phyloP scores from a whole-genome alignment of 2,329 filamentous ascomycete genomes.

The Cytospora piceicola region DNA sequence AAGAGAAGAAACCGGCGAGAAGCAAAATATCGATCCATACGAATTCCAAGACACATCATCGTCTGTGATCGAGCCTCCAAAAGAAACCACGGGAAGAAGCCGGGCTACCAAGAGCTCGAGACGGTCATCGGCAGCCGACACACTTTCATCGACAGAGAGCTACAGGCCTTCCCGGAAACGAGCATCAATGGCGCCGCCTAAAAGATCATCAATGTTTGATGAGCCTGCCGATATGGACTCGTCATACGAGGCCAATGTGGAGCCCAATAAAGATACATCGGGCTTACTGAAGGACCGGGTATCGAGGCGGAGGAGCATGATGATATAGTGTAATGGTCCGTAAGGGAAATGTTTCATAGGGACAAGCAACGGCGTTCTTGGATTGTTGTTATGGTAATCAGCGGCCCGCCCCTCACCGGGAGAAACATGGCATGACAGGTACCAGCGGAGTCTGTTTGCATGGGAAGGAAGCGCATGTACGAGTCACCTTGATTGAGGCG shows the following conservation, averaged over 20 bases:
- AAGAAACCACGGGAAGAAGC: conserved; percentile 34
- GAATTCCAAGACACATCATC: conserved; percentile 59
- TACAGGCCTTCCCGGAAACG: conserved; percentile 43
- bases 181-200: conserved; percentile 47
- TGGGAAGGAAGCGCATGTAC: conserved; percentile 21
- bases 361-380: conserved; percentile 15
- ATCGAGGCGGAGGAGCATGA: conserved; percentile 61
- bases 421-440: conserved; percentile 2
- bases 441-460: conserved; percentile 26
- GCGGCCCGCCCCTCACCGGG: background rate
- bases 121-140: conserved; percentile 35
- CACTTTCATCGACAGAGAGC: conserved; percentile 31
- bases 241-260: conserved; percentile 35
- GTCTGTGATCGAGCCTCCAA: conserved; percentile 38
- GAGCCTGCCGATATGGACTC: conserved; percentile 39
- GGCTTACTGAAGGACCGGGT: conserved; percentile 37
- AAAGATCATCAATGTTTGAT: conserved; percentile 39
- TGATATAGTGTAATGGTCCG: conserved; percentile 50
- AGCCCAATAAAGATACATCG: conserved; percentile 35
- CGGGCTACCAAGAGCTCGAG: conserved; percentile 36
- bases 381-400: background rate
- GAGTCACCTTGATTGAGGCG: conserved; percentile 15
- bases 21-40: conserved; percentile 50
- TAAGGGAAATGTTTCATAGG: background rate
- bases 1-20: conserved; percentile 7